Base-by-base conservation (phyloP, 2,329 filamentous ascomycete species). In the Phialophora macrospora region DNA sequence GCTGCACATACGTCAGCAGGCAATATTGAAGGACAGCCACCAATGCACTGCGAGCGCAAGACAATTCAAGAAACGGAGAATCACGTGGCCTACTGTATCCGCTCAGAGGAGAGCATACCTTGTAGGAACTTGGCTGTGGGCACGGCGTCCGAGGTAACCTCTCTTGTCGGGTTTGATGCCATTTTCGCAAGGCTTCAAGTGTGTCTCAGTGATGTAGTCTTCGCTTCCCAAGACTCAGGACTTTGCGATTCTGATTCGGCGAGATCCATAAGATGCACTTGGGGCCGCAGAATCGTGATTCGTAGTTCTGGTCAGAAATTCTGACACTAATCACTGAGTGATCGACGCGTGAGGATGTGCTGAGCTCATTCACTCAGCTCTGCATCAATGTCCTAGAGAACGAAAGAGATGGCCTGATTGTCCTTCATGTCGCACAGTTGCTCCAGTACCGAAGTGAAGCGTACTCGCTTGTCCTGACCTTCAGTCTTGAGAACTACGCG, bases 41-140 rank as follows among this genome's bases (percentile, higher is more conserved):
- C 34, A 32, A 14, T 44, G 22, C 46, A 46, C n/a, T 49, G 22
- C 49, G 46, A 20, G 24, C n/a, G 38, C 41, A 49, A 20, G 17
- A 49, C 9, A 20, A 49, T 41, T 24, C 44, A 28, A 60, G 20
- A 32, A 11, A 4, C 12, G 44, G 44, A 20, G 34, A 48, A 38
- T 46, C 38, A 48, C 44, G 44, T 22, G 55, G 30, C 12, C 17
- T 12, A 22, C 24, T 24, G 14, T 48, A 8, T 24, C 24, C 5
- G 20, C 20, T 24, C 9, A 1, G 24, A 55, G 3, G 3, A 24
- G 28, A 22, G 55, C 67, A 24, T 56, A 69, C 67, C 67, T 67
- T 67, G 67, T 46, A 69, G 38, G 54, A 69, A 69, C 57, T 65
- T 69, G 24, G 67, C 67, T 20, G 64, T 65, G 12, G 67, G 67